Conservation (phyloP, 2,329 filamentous ascomycete genomes). For the Penicillium sp. region DNA sequence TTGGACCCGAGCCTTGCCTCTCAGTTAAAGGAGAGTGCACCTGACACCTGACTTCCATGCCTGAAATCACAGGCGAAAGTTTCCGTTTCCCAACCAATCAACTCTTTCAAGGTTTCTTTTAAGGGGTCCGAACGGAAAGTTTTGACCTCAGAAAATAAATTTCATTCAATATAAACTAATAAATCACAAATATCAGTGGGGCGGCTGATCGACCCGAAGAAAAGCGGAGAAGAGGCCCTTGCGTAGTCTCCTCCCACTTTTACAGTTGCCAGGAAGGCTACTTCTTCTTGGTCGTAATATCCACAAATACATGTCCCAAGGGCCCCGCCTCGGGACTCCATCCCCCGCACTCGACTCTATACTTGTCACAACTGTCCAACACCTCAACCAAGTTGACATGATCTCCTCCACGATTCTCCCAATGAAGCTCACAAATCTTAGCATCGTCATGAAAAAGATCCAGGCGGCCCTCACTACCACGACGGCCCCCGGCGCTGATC, state of each 20-base stretch:
- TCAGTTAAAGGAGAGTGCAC: no score
- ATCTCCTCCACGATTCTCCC: constrained; percentile 31
- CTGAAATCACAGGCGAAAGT: no score
- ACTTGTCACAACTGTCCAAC: constrained; percentile 26
- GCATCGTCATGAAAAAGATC: constrained; percentile 32
- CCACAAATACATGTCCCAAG: constrained; percentile 33
- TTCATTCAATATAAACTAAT: background rate
- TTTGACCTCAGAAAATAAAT: background rate
- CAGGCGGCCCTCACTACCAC: constrained; percentile 34
- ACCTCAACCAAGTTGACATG: constrained; percentile 28
- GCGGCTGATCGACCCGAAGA: background rate
- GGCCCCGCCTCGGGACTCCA: constrained; percentile 32
- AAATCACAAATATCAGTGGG: background rate
- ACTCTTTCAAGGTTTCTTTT: no score
- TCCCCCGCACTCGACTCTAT: constrained; percentile 30
- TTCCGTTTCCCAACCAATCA: no score
- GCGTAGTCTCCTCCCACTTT: background rate
- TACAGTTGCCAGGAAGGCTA: background rate
- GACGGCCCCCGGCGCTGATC: constrained; percentile 30
- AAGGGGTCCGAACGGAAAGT: background rate
- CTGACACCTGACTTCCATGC: no score
- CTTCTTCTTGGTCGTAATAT: constrained; percentile 25
- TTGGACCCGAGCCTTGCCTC: no score
- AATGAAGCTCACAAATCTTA: constrained; percentile 36
- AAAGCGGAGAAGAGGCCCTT: background rate